phyloP scores from a whole-genome alignment of 331 rosid genomes.

The Rosa hybrid region DNA sequence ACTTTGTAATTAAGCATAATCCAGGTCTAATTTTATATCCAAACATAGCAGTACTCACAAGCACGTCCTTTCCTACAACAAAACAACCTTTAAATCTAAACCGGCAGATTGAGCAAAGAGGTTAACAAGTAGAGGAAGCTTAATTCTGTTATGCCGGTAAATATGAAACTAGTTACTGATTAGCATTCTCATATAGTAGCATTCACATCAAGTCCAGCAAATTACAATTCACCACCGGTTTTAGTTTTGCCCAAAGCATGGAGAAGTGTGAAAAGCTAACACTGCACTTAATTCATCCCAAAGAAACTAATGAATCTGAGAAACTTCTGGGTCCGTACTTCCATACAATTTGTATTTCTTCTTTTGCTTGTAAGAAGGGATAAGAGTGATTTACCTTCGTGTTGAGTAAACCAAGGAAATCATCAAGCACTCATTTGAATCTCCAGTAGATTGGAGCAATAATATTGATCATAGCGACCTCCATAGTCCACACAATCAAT shows the following conservation, averaged over 20 bases:
- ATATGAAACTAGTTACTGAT: background rate
- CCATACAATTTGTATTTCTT: background rate
- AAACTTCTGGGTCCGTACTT: background rate
- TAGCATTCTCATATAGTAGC: background rate
- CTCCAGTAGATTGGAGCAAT: constrained; percentile 69
- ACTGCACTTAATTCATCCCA: background rate
- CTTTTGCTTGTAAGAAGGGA: background rate
- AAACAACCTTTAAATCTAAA: no score
- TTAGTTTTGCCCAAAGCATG: no score
- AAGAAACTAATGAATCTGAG: background rate
- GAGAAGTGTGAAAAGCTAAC: background rate
- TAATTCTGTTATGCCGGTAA: background rate
- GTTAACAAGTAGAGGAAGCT: background rate
- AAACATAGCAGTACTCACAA: background rate
- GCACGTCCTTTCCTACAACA: background rate
- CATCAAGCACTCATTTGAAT: constrained; percentile 54
- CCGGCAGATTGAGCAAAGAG: background rate
- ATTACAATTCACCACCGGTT: background rate
- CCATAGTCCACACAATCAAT: constrained; percentile 57
- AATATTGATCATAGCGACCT: constrained; percentile 49
- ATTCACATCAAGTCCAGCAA: background rate
- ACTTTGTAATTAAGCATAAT: background rate
- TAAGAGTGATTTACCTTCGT: constrained; percentile 46
- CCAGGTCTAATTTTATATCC: background rate
- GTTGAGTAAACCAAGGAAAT: constrained; percentile 65